Conservation (phyloP, 2,329 filamentous ascomycete species). For the Sordariomycetes sp. region DNA sequence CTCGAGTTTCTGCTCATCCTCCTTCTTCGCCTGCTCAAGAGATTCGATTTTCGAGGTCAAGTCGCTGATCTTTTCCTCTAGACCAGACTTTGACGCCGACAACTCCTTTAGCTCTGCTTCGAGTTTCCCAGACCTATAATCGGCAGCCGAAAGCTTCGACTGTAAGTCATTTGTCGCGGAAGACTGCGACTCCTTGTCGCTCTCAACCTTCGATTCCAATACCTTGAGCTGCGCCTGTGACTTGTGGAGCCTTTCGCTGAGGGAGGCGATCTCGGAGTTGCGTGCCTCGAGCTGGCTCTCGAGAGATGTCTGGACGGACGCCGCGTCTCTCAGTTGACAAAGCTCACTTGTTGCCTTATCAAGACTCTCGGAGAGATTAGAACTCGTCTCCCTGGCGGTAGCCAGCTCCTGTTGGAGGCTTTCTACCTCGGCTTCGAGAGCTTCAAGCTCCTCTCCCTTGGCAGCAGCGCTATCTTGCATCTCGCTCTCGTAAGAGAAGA, state of each 20-base stretch:
- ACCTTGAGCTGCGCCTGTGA: conserved; percentile 29
- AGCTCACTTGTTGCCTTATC: conserved; percentile 56
- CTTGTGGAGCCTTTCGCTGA: conserved; percentile 33
- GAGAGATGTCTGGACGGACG: conserved; percentile 26
- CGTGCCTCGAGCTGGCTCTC: conserved; percentile 34
- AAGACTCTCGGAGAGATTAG: conserved; percentile 51
- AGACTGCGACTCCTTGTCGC: conserved; percentile 16
- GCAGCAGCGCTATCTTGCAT: conserved; percentile 56
- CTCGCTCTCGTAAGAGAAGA: conserved; percentile 89
- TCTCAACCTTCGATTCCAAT: conserved; percentile 21
- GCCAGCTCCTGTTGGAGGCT: conserved; percentile 57
- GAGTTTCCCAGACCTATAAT: conserved; percentile 22
- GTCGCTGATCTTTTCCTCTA: conserved; percentile 18
- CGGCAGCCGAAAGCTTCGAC: conserved; percentile 16
- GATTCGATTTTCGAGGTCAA: conserved; percentile 29
- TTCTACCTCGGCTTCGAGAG: conserved; percentile 55
- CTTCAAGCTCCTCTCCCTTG: conserved; percentile 57
- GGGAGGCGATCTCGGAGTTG: conserved; percentile 30
- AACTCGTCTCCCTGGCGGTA: conserved; percentile 56
- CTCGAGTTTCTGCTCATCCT: conserved; percentile 25
- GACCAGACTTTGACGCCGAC: conserved; percentile 19
- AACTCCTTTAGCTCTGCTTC: conserved; percentile 25
- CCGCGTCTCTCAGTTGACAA: conserved; percentile 27
- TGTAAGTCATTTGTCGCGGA: conserved; percentile 21
- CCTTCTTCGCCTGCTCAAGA: conserved; percentile 21